These are phyloP conservation scores for Zelonia costaricensis DNA, from an alignment of 208 protist species.

Conservation along the genomic window DNA sequence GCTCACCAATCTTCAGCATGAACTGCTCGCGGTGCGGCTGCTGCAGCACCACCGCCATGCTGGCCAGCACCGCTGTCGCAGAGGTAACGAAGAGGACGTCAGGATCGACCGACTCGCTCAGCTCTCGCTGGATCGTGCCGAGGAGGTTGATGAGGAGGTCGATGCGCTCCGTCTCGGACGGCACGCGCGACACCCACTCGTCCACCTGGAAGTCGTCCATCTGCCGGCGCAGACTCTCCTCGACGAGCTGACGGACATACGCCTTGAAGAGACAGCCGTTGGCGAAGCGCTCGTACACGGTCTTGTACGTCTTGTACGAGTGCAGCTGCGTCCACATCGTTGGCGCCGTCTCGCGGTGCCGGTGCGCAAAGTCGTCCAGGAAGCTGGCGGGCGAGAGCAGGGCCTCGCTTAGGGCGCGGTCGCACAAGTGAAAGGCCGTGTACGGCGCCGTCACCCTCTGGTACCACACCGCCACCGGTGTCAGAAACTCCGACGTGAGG, in stretches of 20 bases:
- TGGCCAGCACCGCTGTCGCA: conserved; percentile 67
- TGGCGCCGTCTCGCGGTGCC: conserved; percentile 63
- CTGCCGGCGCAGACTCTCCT: conserved; percentile 47
- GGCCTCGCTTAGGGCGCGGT: conserved; percentile 33
- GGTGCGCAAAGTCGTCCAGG: conserved; percentile 54
- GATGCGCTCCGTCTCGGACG: conserved; percentile 63
- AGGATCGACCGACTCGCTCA: conserved; percentile 59
- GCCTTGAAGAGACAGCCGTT: conserved; percentile 65
- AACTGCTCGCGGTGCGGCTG: conserved; percentile 73
- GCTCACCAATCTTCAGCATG: conserved; percentile 64
- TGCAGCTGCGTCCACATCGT: conserved; percentile 52
- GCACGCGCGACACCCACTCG: conserved; percentile 44
- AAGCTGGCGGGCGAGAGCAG: conserved; percentile 61
- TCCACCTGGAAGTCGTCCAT: conserved; percentile 60
- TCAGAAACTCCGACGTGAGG: conserved; percentile 84
- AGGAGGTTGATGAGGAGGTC: conserved; percentile 75
- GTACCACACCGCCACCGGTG: conserved; percentile 74
- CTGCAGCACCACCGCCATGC: conserved; percentile 60
- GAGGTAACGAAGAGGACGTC: conserved; percentile 77
- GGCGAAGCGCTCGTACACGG: conserved; percentile 81
- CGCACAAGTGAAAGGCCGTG: conserved; percentile 71
- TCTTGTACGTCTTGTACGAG: conserved; percentile 75
- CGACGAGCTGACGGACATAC: conserved; percentile 57
- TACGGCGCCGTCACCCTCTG: conserved; percentile 30
- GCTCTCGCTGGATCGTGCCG: conserved; percentile 59